A percentile compares a stretch with the other conserved stretches of the same genome.
phyloP scores from a whole-genome alignment of 2,329 filamentous ascomycete species.

The Nemania diffusa region DNA sequence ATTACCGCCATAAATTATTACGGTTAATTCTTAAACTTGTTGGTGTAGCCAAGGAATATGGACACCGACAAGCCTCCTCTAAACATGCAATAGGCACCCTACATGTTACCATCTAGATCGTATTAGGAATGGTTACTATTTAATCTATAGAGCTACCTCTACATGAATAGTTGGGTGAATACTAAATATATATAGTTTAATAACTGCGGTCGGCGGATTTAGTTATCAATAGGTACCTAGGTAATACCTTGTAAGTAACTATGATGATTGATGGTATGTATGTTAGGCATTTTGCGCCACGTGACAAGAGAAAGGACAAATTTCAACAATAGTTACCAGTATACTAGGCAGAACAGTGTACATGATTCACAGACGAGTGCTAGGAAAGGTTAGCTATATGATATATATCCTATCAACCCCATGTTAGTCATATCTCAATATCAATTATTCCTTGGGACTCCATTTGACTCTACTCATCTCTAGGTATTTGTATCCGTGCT shows the following conservation, averaged over 20 bases:
- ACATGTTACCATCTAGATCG: background rate
- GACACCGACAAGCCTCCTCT: background rate
- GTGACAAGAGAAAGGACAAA: background rate
- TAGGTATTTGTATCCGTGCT: background rate
- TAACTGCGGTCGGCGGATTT: background rate
- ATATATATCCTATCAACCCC: background rate
- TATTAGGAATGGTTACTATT: background rate
- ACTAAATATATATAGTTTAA: background rate
- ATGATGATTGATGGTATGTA: background rate
- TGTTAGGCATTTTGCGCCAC: background rate
- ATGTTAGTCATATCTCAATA: too few relatives aligned
- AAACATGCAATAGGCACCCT: slow-evolving; percentile 5
- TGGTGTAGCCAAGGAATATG: background rate
- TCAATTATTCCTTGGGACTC: background rate
- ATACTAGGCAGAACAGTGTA: background rate
- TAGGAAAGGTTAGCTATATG: background rate
- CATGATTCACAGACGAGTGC: too few relatives aligned
- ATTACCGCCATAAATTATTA: background rate
- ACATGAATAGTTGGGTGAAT: background rate
- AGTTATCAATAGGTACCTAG: background rate
- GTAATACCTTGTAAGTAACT: background rate
- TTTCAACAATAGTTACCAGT: background rate
- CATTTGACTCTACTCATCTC: background rate
- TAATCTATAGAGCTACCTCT: background rate
- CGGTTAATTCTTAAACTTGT: background rate